phyloP scores from a whole-genome alignment of 371 early-diverging fungal genomes.

The Mucor ambiguus region DNA sequence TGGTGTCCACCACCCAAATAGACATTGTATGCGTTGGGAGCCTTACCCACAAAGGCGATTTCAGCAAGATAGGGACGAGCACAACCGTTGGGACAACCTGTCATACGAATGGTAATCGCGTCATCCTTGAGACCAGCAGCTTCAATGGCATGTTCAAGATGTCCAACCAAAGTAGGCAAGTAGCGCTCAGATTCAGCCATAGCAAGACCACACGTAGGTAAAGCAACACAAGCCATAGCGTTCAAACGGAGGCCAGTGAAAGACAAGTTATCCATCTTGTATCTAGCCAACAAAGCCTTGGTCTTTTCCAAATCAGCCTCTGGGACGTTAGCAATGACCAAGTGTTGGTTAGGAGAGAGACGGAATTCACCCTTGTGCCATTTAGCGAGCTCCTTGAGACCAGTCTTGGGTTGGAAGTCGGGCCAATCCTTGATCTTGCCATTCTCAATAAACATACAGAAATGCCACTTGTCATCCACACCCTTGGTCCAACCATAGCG shows the following conservation, averaged over 20 bases:
- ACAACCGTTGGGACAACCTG: conserved; percentile 96
- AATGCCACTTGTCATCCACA: conserved; percentile 75
- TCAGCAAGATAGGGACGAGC: conserved; percentile 93
- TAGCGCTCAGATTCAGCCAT: conserved; percentile 97
- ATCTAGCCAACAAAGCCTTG: conserved; percentile 71
- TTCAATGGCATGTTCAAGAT: conserved; percentile 78
- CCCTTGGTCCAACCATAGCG: conserved; percentile 90
- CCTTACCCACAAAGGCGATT: conserved; percentile 95
- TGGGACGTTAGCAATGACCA: conserved; percentile 80
- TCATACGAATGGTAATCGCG: conserved; percentile 94
- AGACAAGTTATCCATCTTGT: conserved; percentile 81
- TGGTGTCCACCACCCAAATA: conserved; percentile 90
- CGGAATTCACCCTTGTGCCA: conserved; percentile 81
- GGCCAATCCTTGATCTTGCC: conserved; percentile 90
- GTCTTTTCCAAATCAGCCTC: conserved; percentile 72
- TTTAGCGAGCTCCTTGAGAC: conserved; percentile 80
- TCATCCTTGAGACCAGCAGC: conserved; percentile 82
- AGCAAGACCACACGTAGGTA: conserved; percentile 92
- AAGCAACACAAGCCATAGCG: conserved; percentile 94
- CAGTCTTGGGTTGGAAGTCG: conserved; percentile 76
- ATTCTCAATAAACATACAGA: conserved; percentile 89
- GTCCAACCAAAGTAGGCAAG: conserved; percentile 79
- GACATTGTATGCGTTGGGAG: conserved; percentile 90
- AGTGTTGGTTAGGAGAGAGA: conserved; percentile 90
- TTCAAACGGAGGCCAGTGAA: conserved; percentile 82